phyloP scores from a whole-genome alignment of 371 early-diverging fungal species.

The Entomophthora muscae region DNA sequence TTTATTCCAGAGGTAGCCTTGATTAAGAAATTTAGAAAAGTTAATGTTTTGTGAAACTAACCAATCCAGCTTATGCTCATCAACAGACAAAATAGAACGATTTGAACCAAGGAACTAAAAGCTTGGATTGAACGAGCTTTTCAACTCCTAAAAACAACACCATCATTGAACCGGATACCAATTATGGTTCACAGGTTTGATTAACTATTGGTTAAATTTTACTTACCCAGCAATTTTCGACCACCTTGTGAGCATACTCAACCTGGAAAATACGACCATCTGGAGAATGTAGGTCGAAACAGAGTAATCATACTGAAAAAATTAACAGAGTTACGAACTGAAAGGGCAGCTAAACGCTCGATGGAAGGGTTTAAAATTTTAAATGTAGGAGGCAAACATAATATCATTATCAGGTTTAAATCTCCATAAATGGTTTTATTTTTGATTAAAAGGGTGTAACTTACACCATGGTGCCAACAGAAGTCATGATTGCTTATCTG shows the following conservation, averaged over 20 bases:
- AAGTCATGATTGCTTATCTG: too few relatives aligned
- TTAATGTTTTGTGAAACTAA: conserved; percentile 18
- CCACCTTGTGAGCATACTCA: conserved; percentile 95
- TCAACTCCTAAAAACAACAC: conserved; percentile 92
- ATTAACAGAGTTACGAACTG: not conserved
- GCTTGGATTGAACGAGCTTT: conserved; percentile 85
- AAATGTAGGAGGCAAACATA: not conserved
- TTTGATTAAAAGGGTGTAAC: conserved; percentile 8
- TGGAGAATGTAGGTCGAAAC: conserved; percentile 95
- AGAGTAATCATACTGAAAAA: conserved; percentile 80
- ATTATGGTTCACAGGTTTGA: conserved; percentile 79
- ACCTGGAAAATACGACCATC: conserved; percentile 97
- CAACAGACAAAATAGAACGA: conserved; percentile 79
- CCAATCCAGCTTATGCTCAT: conserved; percentile 85
- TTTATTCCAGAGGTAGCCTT: conserved; percentile 84
- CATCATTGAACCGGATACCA: conserved; percentile 86
- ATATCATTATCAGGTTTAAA: not conserved
- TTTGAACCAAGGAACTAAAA: conserved; percentile 84
- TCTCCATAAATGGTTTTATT: too few relatives aligned
- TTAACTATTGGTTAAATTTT: not conserved
- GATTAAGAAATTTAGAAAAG: not conserved
- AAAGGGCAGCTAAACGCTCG: not conserved
- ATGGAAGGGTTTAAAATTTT: not conserved
- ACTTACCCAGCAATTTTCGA: conserved; percentile 91
- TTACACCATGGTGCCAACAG: conserved; percentile 54